These are phyloP conservation scores for Penicillium sp. DNA, from an alignment of 2,329 filamentous ascomycete species.

Conservation along the genomic window DNA sequence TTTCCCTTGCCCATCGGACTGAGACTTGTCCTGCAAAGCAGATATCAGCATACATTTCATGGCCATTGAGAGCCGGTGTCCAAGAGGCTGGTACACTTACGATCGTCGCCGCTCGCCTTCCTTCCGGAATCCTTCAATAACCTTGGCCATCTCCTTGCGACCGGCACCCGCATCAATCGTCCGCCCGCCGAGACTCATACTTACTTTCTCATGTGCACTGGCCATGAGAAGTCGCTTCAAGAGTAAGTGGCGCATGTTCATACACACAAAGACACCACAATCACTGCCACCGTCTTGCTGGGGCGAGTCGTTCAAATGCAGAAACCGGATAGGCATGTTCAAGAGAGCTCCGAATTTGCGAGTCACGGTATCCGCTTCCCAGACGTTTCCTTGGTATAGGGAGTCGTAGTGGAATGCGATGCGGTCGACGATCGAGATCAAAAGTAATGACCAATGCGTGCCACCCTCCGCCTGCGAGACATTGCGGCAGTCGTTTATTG, in stretches of 20 bases:
- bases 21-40: conserved; percentile 13
- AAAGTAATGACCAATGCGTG: conserved; percentile 88
- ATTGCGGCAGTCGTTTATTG: conserved; percentile 84
- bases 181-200: conserved; percentile 87
- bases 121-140: conserved; percentile 81
- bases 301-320: conserved; percentile 79
- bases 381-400: conserved; percentile 70
- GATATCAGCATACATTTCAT: neutral
- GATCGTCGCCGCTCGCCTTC: conserved; percentile 82
- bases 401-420: conserved; percentile 97
- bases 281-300: conserved; percentile 91
- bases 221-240: conserved; percentile 77
- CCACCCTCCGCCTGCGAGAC: conserved; percentile 79
- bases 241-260: conserved; percentile 91
- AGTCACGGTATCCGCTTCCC: conserved; percentile 68
- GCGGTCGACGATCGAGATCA: conserved; percentile 84
- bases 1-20: conserved; percentile 25
- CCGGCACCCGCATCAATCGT: conserved; percentile 76
- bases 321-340: conserved; percentile 64
- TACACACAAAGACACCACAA: conserved; percentile 93
- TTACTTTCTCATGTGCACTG: conserved; percentile 79
- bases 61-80: too few species aligned
- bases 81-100: conserved; percentile 52
- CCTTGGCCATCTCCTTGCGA: conserved; percentile 85
- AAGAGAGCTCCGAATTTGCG: conserved; percentile 69